phyloP scores from a whole-genome alignment of 1,284 basidiomycete genomes.

The Pseudozyma flocculosa region DNA sequence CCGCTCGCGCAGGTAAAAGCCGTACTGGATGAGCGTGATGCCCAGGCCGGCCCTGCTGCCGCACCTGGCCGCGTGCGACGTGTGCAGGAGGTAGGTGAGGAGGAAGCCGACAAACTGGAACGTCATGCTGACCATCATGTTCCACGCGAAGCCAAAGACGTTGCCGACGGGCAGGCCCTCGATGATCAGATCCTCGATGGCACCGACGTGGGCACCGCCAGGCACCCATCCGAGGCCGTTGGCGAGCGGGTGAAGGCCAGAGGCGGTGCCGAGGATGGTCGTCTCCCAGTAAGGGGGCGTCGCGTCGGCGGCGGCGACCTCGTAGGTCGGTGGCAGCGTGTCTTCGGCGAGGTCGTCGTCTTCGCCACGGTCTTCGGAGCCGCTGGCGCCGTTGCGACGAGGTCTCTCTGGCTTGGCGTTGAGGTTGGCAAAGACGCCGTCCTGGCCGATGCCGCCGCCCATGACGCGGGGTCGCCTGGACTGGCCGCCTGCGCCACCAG shows the following conservation, averaged over 20 bases:
- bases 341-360: constrained; percentile 65
- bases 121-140: constrained; percentile 83
- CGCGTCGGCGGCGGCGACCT: constrained; percentile 81
- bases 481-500: constrained; percentile 6
- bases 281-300: constrained; percentile 98
- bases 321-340: constrained; percentile 72
- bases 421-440: constrained; percentile 95
- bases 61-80: constrained; percentile 89
- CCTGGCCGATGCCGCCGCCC: constrained; percentile 81
- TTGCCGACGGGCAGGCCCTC: constrained; percentile 65
- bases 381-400: constrained; percentile 15
- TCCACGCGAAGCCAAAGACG: constrained; percentile 73
- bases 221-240: constrained; percentile 58
- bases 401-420: constrained; percentile 76
- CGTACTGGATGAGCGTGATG: constrained; percentile 82
- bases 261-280: constrained; percentile 68
- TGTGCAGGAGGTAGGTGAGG: constrained; percentile 58
- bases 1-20: constrained; percentile 73
- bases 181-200: constrained; percentile 63
- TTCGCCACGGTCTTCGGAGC: constrained; percentile 63
- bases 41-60: constrained; percentile 93
- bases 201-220: constrained; percentile 49
- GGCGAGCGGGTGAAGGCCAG: constrained; percentile 61
- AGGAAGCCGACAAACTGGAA: constrained; percentile 80
- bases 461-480: constrained; percentile 29